phyloP scores from a whole-genome alignment of 2,329 filamentous ascomycete genomes.

The Hypocrella siamensis region DNA sequence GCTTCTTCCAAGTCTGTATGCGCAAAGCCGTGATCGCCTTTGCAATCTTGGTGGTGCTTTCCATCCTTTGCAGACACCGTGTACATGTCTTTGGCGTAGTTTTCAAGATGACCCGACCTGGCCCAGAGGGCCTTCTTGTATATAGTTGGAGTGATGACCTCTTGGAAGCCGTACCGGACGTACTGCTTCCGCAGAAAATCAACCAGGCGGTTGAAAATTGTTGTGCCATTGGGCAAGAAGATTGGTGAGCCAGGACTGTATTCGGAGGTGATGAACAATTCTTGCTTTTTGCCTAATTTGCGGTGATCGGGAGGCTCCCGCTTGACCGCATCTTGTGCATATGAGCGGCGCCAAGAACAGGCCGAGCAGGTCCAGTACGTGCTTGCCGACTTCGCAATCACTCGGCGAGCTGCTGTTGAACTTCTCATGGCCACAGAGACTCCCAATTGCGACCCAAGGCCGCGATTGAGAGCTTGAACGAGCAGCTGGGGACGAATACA shows the following conservation, averaged over 20 bases:
- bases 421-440: constrained; percentile 13
- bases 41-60: too few relatives aligned
- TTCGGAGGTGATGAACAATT: constrained; percentile 62
- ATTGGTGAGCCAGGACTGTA: constrained; percentile 80
- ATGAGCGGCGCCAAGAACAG: constrained; percentile 13
- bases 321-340: constrained; percentile 13
- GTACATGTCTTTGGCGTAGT: constrained; percentile 89
- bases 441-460: constrained; percentile 2
- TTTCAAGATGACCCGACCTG: constrained; percentile 73
- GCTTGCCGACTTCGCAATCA: constrained; percentile 6
- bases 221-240: constrained; percentile 66
- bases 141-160: constrained; percentile 80
- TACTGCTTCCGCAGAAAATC: constrained; percentile 75
- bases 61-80: constrained; percentile 43
- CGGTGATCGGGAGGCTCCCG: constrained; percentile 38
- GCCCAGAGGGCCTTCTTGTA: constrained; percentile 84
- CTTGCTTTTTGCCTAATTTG: constrained; percentile 46
- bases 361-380: constrained; percentile 16
- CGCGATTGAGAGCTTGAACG: too few relatives aligned
- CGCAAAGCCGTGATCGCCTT: constrained; percentile 9
- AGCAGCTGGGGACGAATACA: too few relatives aligned
- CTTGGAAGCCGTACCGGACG: constrained; percentile 68
- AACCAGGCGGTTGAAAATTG: constrained; percentile 71
- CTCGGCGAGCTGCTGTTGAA: constrained; percentile 9
- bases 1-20: constrained; percentile 38